Evolutionary conservation across 805 yeast genomes (phyloP), one percentile per base, ranked within the genome.

Genomic region (Candida rishiriensis): DNA sequence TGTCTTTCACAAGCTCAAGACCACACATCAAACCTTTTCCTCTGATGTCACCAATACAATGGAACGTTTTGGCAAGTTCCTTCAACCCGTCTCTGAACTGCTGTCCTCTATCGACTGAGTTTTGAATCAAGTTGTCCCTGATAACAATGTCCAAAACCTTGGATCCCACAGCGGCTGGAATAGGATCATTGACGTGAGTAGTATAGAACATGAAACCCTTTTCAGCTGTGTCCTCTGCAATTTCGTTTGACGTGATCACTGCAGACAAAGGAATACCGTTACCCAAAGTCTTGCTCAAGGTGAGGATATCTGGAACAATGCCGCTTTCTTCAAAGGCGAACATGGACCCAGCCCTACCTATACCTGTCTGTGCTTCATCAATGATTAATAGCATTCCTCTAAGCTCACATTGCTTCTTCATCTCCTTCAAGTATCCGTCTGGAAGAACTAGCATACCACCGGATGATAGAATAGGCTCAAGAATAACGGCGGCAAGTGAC

Each of bases 311-410:
- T 2, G 69, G 70, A 11, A 55, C 60, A 18, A 64, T 54, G 7
- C 56, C 61, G 18, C 51, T 56, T 16, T 52, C 55, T 44, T 63
- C 65, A 41, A 53, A 59, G 1, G 66, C 68, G 47, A 65, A 75
- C 61, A 75, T 70, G 48, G 70, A 69, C 36, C 81, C 81, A 36
- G 72, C 66, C 42, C 79, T 76, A 40, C 78, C 81, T 31, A 75
- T 73, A 15, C 79, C 79, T 12, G 79, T 73, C 55, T 74, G 79
- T 29, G 76, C 79, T 57, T 75, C 81, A 50, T 75, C 81, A 5
- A 75, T 73, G 49, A 75, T 75, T 65, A 75, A 60, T 43, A 75
- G 65, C 49, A 73, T 66, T 14, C 69, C 74, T 54, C 74, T 63
- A 48, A 70, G 68, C 39, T 59, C 58, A 44, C 64, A 60, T 16